phyloP scores from a whole-genome alignment of 495 filamentous ascomycete genomes.

The Collariella sp. region DNA sequence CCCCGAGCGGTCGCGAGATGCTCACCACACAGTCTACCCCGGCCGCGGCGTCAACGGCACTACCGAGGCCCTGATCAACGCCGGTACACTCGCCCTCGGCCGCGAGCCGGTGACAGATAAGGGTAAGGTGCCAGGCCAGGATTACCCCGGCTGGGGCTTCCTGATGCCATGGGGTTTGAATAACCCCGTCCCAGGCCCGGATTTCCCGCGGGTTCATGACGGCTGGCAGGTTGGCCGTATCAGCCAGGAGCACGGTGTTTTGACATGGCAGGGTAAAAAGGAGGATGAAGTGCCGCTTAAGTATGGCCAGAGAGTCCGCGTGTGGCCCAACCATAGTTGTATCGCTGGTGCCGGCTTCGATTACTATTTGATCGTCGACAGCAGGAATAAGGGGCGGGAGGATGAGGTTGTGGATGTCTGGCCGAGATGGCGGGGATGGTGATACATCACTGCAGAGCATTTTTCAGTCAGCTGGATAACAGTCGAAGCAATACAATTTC shows the following conservation, averaged over 20 bases:
- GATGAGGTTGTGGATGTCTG: slow-evolving; percentile 64
- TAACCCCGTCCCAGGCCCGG: slow-evolving; percentile 23
- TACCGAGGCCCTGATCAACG: slow-evolving; percentile 62
- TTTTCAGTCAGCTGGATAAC: too few species aligned
- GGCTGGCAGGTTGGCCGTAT: slow-evolving; percentile 56
- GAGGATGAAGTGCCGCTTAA: slow-evolving; percentile 47
- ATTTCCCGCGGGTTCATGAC: slow-evolving; percentile 36
- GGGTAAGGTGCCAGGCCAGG: slow-evolving; percentile 23
- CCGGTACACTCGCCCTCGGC: slow-evolving; percentile 64
- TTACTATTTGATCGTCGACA: slow-evolving; percentile 73
- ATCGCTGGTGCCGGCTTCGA: slow-evolving; percentile 64
- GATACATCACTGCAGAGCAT: background rate
- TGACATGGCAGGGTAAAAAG: slow-evolving; percentile 38
- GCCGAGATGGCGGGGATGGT: slow-evolving; percentile 56
- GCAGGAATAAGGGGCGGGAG: slow-evolving; percentile 37
- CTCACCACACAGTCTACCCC: slow-evolving; percentile 47
- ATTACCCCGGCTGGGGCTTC: slow-evolving; percentile 67
- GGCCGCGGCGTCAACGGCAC: slow-evolving; percentile 38
- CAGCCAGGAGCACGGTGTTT: slow-evolving; percentile 59
- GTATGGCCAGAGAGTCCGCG: slow-evolving; percentile 53
- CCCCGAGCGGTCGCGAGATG: background rate
- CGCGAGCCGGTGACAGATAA: slow-evolving; percentile 45
- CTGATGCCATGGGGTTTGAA: slow-evolving; percentile 49
- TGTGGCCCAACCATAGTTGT: slow-evolving; percentile 84
- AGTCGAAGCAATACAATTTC: too few species aligned